phyloP scores from a whole-genome alignment of 305 asterid genomes.

The Galium porrigens region DNA sequence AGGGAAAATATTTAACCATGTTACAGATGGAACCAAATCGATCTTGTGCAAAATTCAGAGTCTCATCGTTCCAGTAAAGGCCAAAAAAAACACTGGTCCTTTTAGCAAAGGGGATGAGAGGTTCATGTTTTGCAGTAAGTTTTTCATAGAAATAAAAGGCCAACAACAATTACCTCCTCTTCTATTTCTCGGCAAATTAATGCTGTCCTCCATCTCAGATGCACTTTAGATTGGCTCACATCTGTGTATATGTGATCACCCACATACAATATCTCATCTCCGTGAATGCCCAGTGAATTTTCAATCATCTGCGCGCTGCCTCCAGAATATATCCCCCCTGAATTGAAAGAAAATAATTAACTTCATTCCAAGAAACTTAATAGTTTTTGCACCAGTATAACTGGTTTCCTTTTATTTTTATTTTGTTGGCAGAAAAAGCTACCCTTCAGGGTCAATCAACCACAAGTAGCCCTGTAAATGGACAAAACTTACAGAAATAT shows the following conservation, averaged over 20 bases:
- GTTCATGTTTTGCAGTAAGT: not conserved
- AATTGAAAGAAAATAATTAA: not conserved
- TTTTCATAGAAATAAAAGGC: constrained; percentile 9
- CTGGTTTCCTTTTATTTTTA: not conserved
- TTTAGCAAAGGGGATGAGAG: not conserved
- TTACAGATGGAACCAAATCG: no score
- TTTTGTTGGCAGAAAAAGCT: not conserved
- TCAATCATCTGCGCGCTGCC: constrained; percentile 94
- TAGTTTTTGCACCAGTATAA: not conserved
- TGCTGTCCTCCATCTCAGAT: constrained; percentile 89
- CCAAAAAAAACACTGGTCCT: not conserved
- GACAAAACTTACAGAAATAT: not conserved
- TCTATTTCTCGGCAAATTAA: constrained; percentile 81
- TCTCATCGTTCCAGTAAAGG: no score
- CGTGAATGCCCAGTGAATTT: constrained; percentile 64
- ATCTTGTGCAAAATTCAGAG: no score
- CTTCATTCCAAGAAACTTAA: constrained; percentile 2
- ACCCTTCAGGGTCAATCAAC: not conserved
- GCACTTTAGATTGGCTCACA: constrained; percentile 82
- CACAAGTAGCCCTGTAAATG: not conserved
- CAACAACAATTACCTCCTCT: constrained; percentile 44
- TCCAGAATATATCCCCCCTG: constrained; percentile 82
- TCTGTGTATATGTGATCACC: constrained; percentile 91
- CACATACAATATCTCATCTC: constrained; percentile 80
- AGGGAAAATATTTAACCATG: not conserved